phyloP scores from a whole-genome alignment of 345 rosid species.

The Euphorbia peplus region DNA sequence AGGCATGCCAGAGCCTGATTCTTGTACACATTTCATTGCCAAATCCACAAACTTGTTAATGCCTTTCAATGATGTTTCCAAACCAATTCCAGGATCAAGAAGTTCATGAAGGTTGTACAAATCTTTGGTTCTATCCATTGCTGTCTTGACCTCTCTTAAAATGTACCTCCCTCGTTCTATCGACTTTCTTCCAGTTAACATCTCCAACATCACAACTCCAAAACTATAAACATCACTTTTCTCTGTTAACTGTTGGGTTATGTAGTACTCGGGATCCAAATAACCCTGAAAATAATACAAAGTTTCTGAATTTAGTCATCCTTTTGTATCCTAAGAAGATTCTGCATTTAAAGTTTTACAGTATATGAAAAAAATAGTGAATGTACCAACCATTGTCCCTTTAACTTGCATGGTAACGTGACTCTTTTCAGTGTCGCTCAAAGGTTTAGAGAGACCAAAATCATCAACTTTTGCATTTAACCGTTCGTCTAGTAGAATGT shows the following conservation, averaged over 20 bases:
- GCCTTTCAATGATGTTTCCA: slow-evolving; percentile 36
- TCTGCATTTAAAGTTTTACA: neutral
- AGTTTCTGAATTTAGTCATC: neutral
- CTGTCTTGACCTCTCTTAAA: slow-evolving; percentile 64
- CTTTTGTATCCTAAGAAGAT: neutral
- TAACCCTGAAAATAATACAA: slow-evolving; percentile 52
- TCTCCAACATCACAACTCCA: slow-evolving; percentile 81
- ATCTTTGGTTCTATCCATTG: slow-evolving; percentile 51
- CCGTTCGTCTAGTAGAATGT: slow-evolving; percentile 73
- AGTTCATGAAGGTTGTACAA: slow-evolving; percentile 59
- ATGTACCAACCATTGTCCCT: slow-evolving; percentile 81
- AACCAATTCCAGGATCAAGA: slow-evolving; percentile 57
- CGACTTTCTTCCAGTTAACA: slow-evolving; percentile 65
- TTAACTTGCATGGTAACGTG: slow-evolving; percentile 92
- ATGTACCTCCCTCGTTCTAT: slow-evolving; percentile 78
- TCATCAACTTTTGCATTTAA: slow-evolving; percentile 86
- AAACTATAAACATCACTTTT: slow-evolving; percentile 96
- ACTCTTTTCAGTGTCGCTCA: slow-evolving; percentile 52
- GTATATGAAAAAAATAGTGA: too few relatives aligned
- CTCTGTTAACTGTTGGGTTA: slow-evolving; percentile 83
- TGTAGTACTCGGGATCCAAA: slow-evolving; percentile 91
- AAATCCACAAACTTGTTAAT: slow-evolving; percentile 23
- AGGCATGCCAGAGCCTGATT: slow-evolving; percentile 24
- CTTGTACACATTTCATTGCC: slow-evolving; percentile 26
- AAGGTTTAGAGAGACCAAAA: slow-evolving; percentile 83